Evolutionary conservation across 345 rosid species (phyloP).

Genomic region (Orychophragmus violaceus): DNA sequence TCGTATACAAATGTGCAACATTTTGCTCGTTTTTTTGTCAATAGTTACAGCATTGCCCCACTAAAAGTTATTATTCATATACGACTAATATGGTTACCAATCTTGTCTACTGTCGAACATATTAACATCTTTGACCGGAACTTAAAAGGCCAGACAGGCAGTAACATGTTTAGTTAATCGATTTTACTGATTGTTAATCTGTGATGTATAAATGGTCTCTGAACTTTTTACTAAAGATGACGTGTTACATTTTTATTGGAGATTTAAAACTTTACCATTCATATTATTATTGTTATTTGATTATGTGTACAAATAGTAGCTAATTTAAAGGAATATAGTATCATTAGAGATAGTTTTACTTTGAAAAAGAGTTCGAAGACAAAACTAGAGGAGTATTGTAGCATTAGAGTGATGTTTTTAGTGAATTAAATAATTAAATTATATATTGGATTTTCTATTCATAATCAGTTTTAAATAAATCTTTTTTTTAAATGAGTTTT

Average conservation of each 20-base stretch:
- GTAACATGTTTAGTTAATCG: neutral
- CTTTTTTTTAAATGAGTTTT: no score
- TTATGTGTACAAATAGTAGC: neutral
- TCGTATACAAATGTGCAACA: neutral
- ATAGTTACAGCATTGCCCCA: neutral
- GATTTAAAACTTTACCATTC: neutral
- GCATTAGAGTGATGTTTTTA: neutral
- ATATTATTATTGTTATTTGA: neutral
- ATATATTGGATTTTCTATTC: neutral
- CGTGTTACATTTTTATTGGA: neutral
- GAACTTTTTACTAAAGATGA: neutral
- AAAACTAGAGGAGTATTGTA: neutral
- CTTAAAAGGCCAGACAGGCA: neutral
- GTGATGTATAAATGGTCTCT: neutral
- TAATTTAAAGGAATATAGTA: neutral
- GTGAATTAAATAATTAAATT: neutral
- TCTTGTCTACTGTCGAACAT: slow-evolving; percentile 1
- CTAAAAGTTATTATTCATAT: neutral
- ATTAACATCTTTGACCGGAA: neutral
- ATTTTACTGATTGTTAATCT: neutral
- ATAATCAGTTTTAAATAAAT: neutral
- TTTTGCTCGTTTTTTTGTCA: neutral
- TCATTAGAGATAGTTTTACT: neutral
- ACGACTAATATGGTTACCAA: neutral
- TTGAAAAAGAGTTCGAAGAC: neutral